phyloP scores from a whole-genome alignment of 257 asterid species.

The Solanum chilense region DNA sequence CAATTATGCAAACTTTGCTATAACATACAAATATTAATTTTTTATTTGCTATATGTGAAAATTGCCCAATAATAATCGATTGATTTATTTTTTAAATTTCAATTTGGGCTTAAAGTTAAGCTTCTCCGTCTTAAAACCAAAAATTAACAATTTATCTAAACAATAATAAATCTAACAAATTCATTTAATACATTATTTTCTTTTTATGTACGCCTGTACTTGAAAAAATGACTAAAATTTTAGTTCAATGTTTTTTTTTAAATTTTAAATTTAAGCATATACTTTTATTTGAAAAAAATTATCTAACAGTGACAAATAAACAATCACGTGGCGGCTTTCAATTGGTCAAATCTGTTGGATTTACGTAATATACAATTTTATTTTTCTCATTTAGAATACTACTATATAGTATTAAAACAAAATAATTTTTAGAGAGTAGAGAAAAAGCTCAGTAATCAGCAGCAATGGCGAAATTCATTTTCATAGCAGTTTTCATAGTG shows the following conservation, averaged over 20 bases:
- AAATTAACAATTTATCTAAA: neutral
- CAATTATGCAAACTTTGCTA: too few relatives aligned
- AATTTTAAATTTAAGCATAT: too few relatives aligned
- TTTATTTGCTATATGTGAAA: too few relatives aligned
- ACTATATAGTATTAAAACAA: neutral
- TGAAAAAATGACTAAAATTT: neutral
- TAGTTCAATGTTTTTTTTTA: too few relatives aligned
- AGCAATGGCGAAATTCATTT: constrained; percentile 1
- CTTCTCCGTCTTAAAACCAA: too few relatives aligned
- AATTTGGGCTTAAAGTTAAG: too few relatives aligned
- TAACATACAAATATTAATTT: too few relatives aligned
- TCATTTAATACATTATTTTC: neutral
- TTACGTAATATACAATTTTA: neutral
- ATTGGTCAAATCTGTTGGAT: neutral
- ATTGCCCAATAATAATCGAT: too few relatives aligned
- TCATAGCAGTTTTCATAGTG: neutral
- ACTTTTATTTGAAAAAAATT: neutral
- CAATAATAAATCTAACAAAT: neutral
- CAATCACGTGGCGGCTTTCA: neutral
- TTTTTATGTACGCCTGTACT: neutral
- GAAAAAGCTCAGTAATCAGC: neutral
- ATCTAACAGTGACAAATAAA: neutral
- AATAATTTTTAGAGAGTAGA: neutral
- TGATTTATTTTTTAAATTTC: too few relatives aligned
- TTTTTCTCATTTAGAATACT: neutral